Evolutionary conservation across 2,329 filamentous ascomycete genomes (phyloP), one percentile per base, ranked within the genome.

Genomic region (Stagonosporopsis cucurbitacearum): DNA sequence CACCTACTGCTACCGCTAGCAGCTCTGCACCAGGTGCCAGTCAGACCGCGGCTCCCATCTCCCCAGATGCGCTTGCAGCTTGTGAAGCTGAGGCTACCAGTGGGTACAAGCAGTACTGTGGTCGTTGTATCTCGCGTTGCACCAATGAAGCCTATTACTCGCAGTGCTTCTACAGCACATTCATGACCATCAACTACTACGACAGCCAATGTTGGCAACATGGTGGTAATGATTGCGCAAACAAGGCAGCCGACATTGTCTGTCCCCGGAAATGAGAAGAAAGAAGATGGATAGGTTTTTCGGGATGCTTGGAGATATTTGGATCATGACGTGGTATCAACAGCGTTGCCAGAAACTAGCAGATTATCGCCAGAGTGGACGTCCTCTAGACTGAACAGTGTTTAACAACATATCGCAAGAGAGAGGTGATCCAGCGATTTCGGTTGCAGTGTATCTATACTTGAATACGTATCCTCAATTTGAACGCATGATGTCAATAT

Each of bases 191-290:
- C 11, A 39, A 32, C 11, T 28, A 30, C 19, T 49, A 49, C 9
- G 36, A 49, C 12, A 33, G 35, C 17, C 35, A 49, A 2, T 49
- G 46, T 28, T 41, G 26, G 46, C 26, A 49, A 17, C 46, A 49
- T 6, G 36, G 36, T 3, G 46, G 46, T 3, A 49, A 8, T 3
- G 26, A 41, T 19, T 41, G 46, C 11, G 19, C 25, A 8, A 41
- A 49, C 9, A 30, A 41, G 36, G 36, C 46, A 15, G 46, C 36
- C 11, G 26, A 41, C 6, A 32, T 17, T 11, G 46, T 49, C 4
- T 49, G 46, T 25, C 36, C 46, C 12, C 32, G 12, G n/a, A 28
- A 13, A 15, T 37, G 22, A 13, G 13, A 45, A 4, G 1, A 4
- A 5, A 12, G 8, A 19, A 12, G 35, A 20, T 5, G 17, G 9